phyloP scores from a whole-genome alignment of 257 asterid genomes.

The Solanum neorickii region DNA sequence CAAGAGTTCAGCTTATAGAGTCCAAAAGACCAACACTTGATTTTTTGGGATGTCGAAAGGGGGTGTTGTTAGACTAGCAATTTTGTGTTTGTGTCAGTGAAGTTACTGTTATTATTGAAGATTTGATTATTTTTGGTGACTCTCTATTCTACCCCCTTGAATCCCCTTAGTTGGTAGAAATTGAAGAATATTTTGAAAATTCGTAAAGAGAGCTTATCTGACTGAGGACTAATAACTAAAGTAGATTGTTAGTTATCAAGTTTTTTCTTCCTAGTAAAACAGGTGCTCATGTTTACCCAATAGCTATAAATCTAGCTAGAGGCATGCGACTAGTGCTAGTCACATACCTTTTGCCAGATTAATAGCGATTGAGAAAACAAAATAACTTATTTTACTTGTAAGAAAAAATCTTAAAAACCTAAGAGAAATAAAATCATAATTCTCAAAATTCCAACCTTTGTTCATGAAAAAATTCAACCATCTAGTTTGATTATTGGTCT shows the following conservation, averaged over 20 bases:
- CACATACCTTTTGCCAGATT: not conserved
- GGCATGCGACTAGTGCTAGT: not conserved
- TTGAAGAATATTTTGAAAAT: too few species aligned
- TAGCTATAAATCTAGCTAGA: not conserved
- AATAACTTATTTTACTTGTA: not conserved
- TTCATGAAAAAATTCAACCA: not conserved
- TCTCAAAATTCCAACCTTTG: not conserved
- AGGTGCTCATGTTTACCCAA: not conserved
- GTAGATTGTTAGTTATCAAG: not conserved
- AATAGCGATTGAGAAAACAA: not conserved
- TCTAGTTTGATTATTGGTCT: not conserved
- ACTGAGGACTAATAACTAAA: not conserved
- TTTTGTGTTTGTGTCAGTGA: too few species aligned
- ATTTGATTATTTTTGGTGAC: too few species aligned
- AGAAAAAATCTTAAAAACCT: not conserved
- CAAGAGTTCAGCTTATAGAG: too few species aligned
- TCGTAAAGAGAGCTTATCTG: not conserved
- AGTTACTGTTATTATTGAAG: too few species aligned
- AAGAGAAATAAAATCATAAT: too few species aligned
- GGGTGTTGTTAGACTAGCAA: too few species aligned
- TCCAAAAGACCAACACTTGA: too few species aligned
- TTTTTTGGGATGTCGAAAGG: too few species aligned
- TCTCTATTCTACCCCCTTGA: too few species aligned
- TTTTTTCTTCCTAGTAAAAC: not conserved
- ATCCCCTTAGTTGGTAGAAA: too few species aligned